Percentiles rank a stretch among this genome's conserved stretches.
Evolutionary conservation across 148 eudicot genomes (phyloP).

Genomic region (Chenopodium suecicum): DNA sequence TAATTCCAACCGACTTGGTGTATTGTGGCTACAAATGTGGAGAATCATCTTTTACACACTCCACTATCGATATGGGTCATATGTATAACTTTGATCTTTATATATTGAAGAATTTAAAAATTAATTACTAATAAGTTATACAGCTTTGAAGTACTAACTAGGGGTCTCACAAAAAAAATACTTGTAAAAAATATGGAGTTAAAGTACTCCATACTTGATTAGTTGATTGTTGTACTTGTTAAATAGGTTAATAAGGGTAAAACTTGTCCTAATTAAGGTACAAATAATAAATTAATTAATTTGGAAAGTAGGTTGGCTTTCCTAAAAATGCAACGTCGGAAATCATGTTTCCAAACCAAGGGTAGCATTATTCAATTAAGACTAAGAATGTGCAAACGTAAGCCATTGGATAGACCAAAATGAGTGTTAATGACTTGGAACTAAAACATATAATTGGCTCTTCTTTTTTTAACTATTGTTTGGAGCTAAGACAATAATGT

Average conservation of each 20-base stretch:
- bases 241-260: too few species aligned
- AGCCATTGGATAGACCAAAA: slow-evolving; percentile 13
- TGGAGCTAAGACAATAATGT: slow-evolving; percentile 1
- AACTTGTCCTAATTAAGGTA: too few species aligned
- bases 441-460: slow-evolving; percentile 9
- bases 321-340: not conserved
- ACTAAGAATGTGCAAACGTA: not conserved
- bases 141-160: too few species aligned
- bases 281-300: not conserved
- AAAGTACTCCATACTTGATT: too few species aligned
- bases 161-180: too few species aligned
- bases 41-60: not conserved
- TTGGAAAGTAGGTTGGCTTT: not conserved
- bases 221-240: too few species aligned
- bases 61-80: too few species aligned
- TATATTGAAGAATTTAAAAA: too few species aligned
- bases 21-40: not conserved
- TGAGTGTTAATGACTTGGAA: slow-evolving; percentile 11
- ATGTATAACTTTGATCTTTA: too few species aligned
- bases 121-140: too few species aligned
- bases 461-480: not conserved
- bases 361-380: not conserved
- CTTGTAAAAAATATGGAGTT: too few species aligned
- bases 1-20: too few species aligned
- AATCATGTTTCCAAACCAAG: not conserved